Evolutionary conservation across 2,329 filamentous ascomycete species (phyloP).

Genomic region (Ophiosphaerella korrae): DNA sequence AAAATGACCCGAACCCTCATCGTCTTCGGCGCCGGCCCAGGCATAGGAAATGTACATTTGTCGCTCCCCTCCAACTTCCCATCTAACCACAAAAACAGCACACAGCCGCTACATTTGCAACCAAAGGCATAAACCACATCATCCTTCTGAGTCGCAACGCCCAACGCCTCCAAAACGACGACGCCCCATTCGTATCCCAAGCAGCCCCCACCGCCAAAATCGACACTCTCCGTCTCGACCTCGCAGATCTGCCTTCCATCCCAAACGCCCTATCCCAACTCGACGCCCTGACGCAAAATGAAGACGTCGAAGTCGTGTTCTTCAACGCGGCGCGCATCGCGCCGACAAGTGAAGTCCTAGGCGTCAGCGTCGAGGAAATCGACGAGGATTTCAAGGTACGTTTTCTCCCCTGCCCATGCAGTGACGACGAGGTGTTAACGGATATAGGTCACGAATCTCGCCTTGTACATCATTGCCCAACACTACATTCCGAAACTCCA

Average conservation of each 20-base stretch:
- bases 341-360: constrained; percentile 50
- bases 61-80: not conserved
- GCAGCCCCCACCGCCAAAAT: constrained; percentile 41
- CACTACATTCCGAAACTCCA: constrained; percentile 53
- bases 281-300: constrained; percentile 38
- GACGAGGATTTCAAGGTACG: constrained; percentile 57
- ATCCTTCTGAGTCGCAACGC: constrained; percentile 55
- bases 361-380: constrained; percentile 52
- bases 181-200: constrained; percentile 39
- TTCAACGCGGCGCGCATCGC: constrained; percentile 60
- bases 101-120: constrained; percentile 50
- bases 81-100: constrained; percentile 13
- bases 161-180: constrained; percentile 48
- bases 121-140: constrained; percentile 53
- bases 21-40: constrained; percentile 56
- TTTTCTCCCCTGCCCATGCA: not conserved
- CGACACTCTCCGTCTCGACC: constrained; percentile 53
- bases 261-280: constrained; percentile 49
- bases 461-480: constrained; percentile 55
- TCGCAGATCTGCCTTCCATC: constrained; percentile 49
- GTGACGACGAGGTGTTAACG: not conserved
- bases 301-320: constrained; percentile 54
- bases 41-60: constrained; percentile 49
- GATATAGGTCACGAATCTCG: constrained; percentile 52
- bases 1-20: constrained; percentile 38